Percentiles rank a stretch among this genome's conserved stretches.
Conservation (phyloP, 495 filamentous ascomycete genomes). For the Cercophora samala region DNA sequence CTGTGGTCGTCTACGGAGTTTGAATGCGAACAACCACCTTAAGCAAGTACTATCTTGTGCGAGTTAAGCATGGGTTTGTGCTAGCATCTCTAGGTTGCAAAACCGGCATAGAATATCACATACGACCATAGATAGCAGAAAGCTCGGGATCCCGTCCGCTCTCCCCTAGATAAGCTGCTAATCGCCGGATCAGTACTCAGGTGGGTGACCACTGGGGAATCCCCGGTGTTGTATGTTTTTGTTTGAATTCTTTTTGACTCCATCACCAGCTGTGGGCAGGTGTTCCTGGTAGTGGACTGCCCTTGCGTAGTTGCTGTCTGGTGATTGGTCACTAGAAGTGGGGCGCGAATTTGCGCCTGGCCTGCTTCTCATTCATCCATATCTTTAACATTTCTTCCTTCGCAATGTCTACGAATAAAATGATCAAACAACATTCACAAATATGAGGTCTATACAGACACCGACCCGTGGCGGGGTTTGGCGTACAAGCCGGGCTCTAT, state of each 20-base stretch:
- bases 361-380: background rate
- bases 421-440: background rate
- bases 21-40: no score
- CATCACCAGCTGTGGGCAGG: background rate
- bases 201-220: no score
- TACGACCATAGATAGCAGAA: no score
- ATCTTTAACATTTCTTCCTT: background rate
- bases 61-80: no score
- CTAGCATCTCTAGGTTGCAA: no score
- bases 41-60: no score
- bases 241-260: slow-evolving; percentile 13
- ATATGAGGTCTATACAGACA: background rate
- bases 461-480: background rate
- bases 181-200: no score
- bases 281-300: background rate
- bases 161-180: slow-evolving; percentile 41
- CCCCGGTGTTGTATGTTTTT: no score
- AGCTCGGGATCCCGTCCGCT: slow-evolving; percentile 49
- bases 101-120: no score
- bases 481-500: background rate
- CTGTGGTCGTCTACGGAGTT: no score
- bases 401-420: background rate
- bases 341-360: background rate
- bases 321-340: background rate
- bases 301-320: background rate